Evolutionary conservation across 2,329 filamentous ascomycete species (phyloP), one percentile per base, ranked within the genome.

Genomic region (Ascochyta fabae): DNA sequence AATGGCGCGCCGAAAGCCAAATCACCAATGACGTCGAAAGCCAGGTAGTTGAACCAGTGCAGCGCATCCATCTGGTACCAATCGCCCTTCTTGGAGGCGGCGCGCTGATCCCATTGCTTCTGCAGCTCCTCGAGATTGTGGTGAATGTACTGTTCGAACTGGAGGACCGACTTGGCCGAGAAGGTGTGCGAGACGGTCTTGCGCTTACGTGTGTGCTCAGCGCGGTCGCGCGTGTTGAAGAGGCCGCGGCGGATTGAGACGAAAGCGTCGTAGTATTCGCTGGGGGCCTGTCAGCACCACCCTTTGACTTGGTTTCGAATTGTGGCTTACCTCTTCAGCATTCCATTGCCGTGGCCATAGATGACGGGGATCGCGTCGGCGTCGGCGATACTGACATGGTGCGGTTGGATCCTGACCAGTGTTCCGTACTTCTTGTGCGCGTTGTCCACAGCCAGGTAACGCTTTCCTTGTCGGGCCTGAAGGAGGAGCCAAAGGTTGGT

Each of bases 71-170:
- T 74, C 26, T 84, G 81, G 12, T 87, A 88, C 52, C 82, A 85
- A 4, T 81, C 82, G 22, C 77, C 81, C 68, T 82, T 66, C 41
- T 79, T 78, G 39, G 80, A 69, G n/a, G 80, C 75, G 12, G 82
- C 81, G 7, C 94, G 78, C 16, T 79, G 80, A 69, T 91, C 89
- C 84, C 92, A 91, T 72, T 92, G 86, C 56, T 80, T 79, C 23
- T 90, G 86, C 54, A 96, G 90, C 13, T 87, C 78, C 55, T 89
- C 86, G 3, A 96, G 82, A 73, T 96, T 96, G 62, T 83, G 79
- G 70, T 91, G 88, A 64, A 96, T 94, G 75, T 94, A 96, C 47
- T 92, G 90, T 79, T 96, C 92, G 71, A 96, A 96, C 72, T 96
- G 87, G 56, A 83, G 83, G 49, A 96, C 84, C 9, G 86, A 90